Evolutionary conservation across 345 rosid species (phyloP), one percentile per base, ranked within the genome.

Genomic region (Barbarea vulgaris): DNA sequence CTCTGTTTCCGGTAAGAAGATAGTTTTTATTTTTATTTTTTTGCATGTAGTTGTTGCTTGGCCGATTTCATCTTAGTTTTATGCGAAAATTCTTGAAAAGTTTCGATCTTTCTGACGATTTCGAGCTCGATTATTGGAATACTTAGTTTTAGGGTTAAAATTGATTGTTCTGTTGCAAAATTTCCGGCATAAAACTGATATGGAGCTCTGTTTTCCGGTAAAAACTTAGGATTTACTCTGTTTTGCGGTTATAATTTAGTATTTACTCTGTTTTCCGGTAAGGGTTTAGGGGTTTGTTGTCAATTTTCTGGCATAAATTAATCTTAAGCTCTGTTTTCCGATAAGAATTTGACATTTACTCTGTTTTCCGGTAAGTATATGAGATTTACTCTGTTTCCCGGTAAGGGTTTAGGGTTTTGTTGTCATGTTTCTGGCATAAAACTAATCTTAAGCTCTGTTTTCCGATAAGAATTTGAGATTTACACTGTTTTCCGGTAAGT

Each of bases 1-100:
- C 85, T 61, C 82, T 94, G 31, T 85, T 94, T 51, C 97, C 97
- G 25, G 98, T 94, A 80, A 83, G 95, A 73, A 21, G 24, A 46
- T 15, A 42, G 4, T 8, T 0, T 41, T 28, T 28, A n/a, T n/a
- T n/a, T n/a, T n/a, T n/a, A n/a, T 9, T 68, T 14, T n/a, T 37
- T 37, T 61, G 17, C 4, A 22, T 30, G 1, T 24, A 19, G 59
- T 68, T 41, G 21, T 51, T 67, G n/a, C 72, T 53, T 52, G 0
- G 9, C 19, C 1, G 39, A 28, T 39, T 41, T 25, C 3, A 6
- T 3, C 37, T 37, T 25, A 21, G 44, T 17, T 54, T 54, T 68
- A 39, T n/a, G 5, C 9, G 1, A 11, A 11, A 27, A 39, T 41
- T 53, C 25, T 15, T 7, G 1, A 5, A 53, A 67, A 34, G 3